Base-by-base conservation (phyloP, 2,329 filamentous ascomycete species). In the Phaeosphaeriaceae sp. region DNA sequence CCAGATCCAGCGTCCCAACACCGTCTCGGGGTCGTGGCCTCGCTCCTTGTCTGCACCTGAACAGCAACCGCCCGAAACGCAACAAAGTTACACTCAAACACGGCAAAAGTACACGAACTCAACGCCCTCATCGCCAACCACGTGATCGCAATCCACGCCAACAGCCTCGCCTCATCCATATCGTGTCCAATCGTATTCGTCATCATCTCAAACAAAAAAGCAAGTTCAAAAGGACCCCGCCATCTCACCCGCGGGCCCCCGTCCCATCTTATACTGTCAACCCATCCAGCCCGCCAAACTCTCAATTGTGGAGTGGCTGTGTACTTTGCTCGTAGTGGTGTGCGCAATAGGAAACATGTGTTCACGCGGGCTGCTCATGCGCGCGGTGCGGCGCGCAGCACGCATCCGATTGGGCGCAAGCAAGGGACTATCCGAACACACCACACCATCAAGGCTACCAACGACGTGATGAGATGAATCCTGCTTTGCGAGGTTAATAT, bases 351-450 rank as follows among this genome's bases (percentile, higher is more conserved):
- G 45, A 41, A 49, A 45, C 53, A n/a, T 40, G 25, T 46, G 47
- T 55, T 55, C 53, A 55, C 53, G 53, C 53, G 53, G 25, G 42
- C 24, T 44, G 48, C 53, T 55, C 53, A 55, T 50, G 53, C 48
- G 47, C 31, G 20, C 21, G n/a, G 45, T n/a, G 24, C 27, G 25
- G 15, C 45, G 20, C 22, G 11, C 13, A 7, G n/a, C 27, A 20
- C 11, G 31, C 51, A n/a, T 51, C 53, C 47, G 53, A 55, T 55
- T 55, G 53, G 53, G 21, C 13, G 15, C 3, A 40, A 15, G 40
- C 52, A 54, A 22, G 45, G 52, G 52, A 22, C 33, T 36, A 31
- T 33, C 44, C 21, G 44, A 46, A 53, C 31, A 53, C 53, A 46
- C 24, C 53, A 55, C 53, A 55, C 53, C 53, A 45, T 46, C 53